Evolutionary conservation across 345 rosid genomes (phyloP).

Genomic region (Microthlaspi erraticum): DNA sequence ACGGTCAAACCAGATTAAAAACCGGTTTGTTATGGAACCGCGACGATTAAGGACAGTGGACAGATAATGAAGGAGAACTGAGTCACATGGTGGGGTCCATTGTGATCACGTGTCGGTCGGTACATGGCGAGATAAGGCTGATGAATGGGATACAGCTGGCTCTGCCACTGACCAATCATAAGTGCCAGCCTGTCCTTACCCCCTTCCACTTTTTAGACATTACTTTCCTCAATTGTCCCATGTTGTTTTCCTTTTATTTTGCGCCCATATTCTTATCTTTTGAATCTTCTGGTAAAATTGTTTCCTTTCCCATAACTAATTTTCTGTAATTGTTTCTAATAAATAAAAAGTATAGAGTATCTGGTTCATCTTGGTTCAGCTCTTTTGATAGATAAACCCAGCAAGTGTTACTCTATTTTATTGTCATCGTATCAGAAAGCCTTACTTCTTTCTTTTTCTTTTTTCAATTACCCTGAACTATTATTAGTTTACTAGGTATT

Average conservation of each 20-base stretch:
- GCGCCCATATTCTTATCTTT: background rate
- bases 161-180: slow-evolving; percentile 40
- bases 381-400: background rate
- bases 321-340: background rate
- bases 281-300: background rate
- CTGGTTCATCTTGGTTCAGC: background rate
- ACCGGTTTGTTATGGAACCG: slow-evolving; percentile 11
- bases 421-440: background rate
- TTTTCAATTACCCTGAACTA: background rate
- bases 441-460: background rate
- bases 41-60: slow-evolving; percentile 34
- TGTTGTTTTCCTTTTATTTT: background rate
- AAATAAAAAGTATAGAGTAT: background rate
- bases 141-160: slow-evolving; percentile 45
- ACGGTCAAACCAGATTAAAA: slow-evolving; percentile 8
- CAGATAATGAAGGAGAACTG: slow-evolving; percentile 5
- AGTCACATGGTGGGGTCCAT: slow-evolving; percentile 37
- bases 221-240: slow-evolving; percentile 13
- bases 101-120: slow-evolving; percentile 38
- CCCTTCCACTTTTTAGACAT: slow-evolving; percentile 3
- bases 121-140: slow-evolving; percentile 28
- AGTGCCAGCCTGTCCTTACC: slow-evolving; percentile 42
- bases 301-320: background rate
- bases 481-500: too few species aligned
- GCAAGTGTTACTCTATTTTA: background rate